Conservation (phyloP, 2,329 filamentous ascomycete species). For the Ophiosphaerella narmari region DNA sequence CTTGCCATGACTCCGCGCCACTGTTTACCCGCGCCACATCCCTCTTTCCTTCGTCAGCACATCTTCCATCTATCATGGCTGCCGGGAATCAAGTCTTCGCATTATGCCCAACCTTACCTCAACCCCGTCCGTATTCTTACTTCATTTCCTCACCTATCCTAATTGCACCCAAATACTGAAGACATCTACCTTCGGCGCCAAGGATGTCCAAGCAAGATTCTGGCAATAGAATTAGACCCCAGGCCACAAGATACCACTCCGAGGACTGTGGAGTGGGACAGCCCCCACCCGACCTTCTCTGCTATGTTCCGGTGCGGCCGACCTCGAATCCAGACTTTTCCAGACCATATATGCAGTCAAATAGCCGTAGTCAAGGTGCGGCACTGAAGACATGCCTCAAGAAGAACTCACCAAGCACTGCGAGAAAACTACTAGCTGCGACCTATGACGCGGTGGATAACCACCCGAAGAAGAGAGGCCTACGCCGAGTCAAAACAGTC, state of each 20-base stretch:
- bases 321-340: constrained; percentile 6
- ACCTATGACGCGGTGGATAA: neutral
- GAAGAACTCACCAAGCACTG: constrained; percentile 26
- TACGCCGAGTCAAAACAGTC: constrained; percentile 37
- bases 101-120: too few species aligned
- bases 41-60: constrained; percentile 4
- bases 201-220: too few species aligned
- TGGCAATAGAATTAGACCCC: too few species aligned
- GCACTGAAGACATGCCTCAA: constrained; percentile 38
- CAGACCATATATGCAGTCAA: neutral
- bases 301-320: neutral
- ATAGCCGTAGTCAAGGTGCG: neutral
- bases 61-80: neutral
- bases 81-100: too few species aligned
- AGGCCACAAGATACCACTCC: too few species aligned
- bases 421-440: constrained; percentile 19
- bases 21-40: neutral
- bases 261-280: constrained; percentile 1
- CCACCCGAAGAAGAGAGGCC: neutral
- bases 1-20: constrained; percentile 9
- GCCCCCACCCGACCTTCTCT: neutral
- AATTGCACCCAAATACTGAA: too few species aligned
- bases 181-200: too few species aligned
- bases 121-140: too few species aligned
- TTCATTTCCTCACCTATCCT: too few species aligned